Evolutionary conservation across 306 rosid genomes (phyloP).

Genomic region (Cajanus cajan): DNA sequence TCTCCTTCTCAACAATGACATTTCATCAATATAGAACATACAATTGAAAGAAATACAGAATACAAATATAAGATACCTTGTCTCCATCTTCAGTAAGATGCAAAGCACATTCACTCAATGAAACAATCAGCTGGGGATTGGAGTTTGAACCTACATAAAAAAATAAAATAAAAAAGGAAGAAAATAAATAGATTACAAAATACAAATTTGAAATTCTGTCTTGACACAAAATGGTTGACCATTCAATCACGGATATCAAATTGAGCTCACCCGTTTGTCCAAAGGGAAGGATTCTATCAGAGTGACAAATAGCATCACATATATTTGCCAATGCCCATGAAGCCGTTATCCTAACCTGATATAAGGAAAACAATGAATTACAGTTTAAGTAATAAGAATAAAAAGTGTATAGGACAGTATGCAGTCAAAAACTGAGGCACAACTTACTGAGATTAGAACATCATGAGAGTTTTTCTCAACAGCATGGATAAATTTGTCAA

Average conservation of each 20-base stretch:
- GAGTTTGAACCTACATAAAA: slow-evolving; percentile 47
- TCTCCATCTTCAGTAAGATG: slow-evolving; percentile 84
- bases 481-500: slow-evolving; percentile 71
- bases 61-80: slow-evolving; percentile 52
- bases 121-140: slow-evolving; percentile 47
- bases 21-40: slow-evolving; percentile 4
- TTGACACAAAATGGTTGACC: background rate
- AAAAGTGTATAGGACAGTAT: background rate
- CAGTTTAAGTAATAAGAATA: slow-evolving; percentile 13
- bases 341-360: slow-evolving; percentile 86
- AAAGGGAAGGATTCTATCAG: slow-evolving; percentile 43
- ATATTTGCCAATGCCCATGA: slow-evolving; percentile 98
- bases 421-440: background rate
- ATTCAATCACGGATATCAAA: slow-evolving; percentile 14
- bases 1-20: background rate
- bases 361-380: slow-evolving; percentile 18
- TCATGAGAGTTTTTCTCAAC: slow-evolving; percentile 76
- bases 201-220: background rate
- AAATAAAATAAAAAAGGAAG: background rate
- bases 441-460: slow-evolving; percentile 66
- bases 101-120: slow-evolving; percentile 71
- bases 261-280: slow-evolving; percentile 55
- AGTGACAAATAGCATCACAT: slow-evolving; percentile 73
- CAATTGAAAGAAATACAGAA: background rate
- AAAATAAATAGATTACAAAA: background rate